A percentile compares a stretch with the other conserved stretches of the same genome.
Evolutionary conservation across 2,329 filamentous ascomycete species (phyloP).

Genomic region (Dryadomyces sulphureus): DNA sequence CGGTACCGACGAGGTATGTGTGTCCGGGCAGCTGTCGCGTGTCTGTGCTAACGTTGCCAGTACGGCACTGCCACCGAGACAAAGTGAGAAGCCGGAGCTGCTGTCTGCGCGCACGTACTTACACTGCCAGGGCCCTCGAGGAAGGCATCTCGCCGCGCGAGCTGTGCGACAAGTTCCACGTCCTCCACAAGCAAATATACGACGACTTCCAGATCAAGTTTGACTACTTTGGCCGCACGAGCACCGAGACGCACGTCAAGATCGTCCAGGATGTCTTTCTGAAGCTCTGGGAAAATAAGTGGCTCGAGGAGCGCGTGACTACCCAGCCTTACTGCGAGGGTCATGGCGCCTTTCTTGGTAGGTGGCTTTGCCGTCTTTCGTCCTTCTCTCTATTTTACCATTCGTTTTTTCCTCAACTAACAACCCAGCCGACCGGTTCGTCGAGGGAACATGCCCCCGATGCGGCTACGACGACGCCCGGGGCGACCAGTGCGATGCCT

Average conservation of each 20-base stretch:
- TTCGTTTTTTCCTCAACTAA: too few species aligned
- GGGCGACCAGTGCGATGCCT: slow-evolving; percentile 51
- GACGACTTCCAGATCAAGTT: slow-evolving; percentile 94
- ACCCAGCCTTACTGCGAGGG: slow-evolving; percentile 70
- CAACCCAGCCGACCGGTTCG: slow-evolving; percentile 70
- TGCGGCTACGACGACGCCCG: slow-evolving; percentile 58
- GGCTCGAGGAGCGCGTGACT: slow-evolving; percentile 72
- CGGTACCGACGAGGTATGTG: slow-evolving; percentile 28
- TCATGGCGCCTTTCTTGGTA: slow-evolving; percentile 55
- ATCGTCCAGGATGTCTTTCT: slow-evolving; percentile 88
- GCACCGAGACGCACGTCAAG: slow-evolving; percentile 74
- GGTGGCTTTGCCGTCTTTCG: too few species aligned
- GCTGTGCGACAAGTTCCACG: slow-evolving; percentile 85
- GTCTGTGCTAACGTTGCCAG: slow-evolving; percentile 21
- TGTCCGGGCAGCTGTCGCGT: slow-evolving; percentile 18
- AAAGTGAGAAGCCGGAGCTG: slow-evolving; percentile 28
- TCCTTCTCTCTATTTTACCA: neutral
- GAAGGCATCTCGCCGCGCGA: slow-evolving; percentile 62
- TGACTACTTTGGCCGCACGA: slow-evolving; percentile 88
- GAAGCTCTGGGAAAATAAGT: slow-evolving; percentile 78
- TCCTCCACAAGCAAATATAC: slow-evolving; percentile 78
- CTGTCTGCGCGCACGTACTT: neutral
- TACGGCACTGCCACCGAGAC: slow-evolving; percentile 95
- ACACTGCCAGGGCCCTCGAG: slow-evolving; percentile 47
- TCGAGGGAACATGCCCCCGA: slow-evolving; percentile 63